A percentile compares a stretch with the other conserved stretches of the same genome.
Conservation (phyloP, 78 protist species). For the Dictyostelium citrinum region DNA sequence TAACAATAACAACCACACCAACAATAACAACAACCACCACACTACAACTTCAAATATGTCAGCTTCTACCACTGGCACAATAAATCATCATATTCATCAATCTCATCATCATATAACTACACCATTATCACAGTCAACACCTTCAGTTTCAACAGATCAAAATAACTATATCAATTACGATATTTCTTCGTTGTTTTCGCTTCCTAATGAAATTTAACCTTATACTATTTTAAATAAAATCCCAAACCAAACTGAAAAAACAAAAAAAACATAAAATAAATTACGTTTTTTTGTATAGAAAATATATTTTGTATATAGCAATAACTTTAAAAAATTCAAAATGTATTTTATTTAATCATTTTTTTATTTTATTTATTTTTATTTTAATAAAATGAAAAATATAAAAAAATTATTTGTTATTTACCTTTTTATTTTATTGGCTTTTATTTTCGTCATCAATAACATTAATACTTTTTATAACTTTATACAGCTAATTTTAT, state of each 20-base stretch:
- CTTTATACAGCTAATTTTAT: background rate
- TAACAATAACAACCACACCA: background rate
- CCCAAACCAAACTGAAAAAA: background rate
- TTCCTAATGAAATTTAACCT: background rate
- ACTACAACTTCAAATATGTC: background rate
- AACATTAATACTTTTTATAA: too few species aligned
- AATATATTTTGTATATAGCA: background rate
- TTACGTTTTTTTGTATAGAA: background rate
- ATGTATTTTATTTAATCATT: too few species aligned
- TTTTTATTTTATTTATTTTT: background rate
- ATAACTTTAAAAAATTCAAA: background rate
- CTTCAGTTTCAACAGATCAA: constrained; percentile 2
- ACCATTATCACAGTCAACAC: background rate
- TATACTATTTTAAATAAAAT: background rate
- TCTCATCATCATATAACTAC: background rate
- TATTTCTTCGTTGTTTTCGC: constrained; percentile 3
- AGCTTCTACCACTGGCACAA: background rate
- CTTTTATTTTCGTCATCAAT: too few species aligned
- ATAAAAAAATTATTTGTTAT: too few species aligned
- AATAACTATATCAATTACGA: constrained; percentile 30
- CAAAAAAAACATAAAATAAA: background rate
- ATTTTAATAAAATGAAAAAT: too few species aligned
- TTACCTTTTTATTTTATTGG: too few species aligned
- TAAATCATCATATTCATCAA: background rate
- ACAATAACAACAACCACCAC: background rate